Evolutionary conservation across 2,329 filamentous ascomycete species (phyloP).

Genomic region (Periconia sp.): DNA sequence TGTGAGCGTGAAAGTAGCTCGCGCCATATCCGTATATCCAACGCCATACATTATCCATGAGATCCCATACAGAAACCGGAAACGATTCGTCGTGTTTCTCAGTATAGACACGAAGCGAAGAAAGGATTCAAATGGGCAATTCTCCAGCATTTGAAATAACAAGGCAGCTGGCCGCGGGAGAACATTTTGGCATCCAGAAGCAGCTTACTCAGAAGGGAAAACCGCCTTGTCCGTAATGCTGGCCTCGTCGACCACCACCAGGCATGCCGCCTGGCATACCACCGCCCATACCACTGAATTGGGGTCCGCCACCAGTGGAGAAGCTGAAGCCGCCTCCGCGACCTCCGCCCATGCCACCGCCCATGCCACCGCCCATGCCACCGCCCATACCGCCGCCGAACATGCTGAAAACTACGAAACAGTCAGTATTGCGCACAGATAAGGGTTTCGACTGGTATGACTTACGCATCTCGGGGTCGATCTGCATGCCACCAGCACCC

Average conservation of each 20-base stretch:
- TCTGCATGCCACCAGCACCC: conserved; percentile 50
- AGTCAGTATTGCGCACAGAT: conserved; percentile 22
- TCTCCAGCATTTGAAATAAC: not conserved
- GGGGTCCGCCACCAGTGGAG: conserved; percentile 50
- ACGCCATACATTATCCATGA: conserved; percentile 25
- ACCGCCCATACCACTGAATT: conserved; percentile 42
- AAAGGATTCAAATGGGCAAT: conserved; percentile 25
- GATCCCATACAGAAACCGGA: conserved; percentile 12
- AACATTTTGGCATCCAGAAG: not conserved
- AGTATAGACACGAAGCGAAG: conserved; percentile 2
- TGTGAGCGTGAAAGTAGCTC: conserved; percentile 19
- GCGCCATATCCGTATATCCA: conserved; percentile 29
- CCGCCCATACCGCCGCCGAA: conserved; percentile 39
- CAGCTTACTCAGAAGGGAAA: conserved; percentile 31
- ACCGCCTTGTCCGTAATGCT: conserved; percentile 39
- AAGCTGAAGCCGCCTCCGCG: conserved; percentile 58
- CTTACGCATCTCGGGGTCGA: conserved; percentile 44
- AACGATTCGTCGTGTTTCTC: conserved; percentile 10
- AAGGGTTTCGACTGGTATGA: not conserved
- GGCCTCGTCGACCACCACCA: conserved; percentile 33
- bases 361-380: conserved; percentile 53
- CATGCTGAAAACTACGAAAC: conserved; percentile 45
- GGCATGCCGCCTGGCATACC: conserved; percentile 35
- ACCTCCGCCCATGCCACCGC: conserved; percentile 55
- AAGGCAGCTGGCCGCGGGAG: not conserved